A percentile compares a stretch with the other conserved stretches of the same genome.
Conservation (phyloP, 78 protist genomes). For the Andalucia godoyi region DNA sequence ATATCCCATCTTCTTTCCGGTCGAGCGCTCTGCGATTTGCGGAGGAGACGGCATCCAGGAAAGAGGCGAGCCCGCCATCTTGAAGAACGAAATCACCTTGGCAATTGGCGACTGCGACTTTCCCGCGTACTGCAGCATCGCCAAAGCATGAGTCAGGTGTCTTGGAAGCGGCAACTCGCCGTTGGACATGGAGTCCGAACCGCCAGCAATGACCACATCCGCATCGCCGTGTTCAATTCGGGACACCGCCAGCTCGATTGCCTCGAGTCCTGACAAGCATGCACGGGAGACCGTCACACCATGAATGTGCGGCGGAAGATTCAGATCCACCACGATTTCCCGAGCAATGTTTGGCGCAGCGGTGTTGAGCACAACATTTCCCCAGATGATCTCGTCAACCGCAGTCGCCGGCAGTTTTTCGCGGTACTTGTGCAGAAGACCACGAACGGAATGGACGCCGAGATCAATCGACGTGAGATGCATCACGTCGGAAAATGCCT, state of each 20-base stretch:
- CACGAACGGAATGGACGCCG: conserved; percentile 8
- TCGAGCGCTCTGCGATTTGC: conserved; percentile 21
- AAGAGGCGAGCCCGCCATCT: background rate
- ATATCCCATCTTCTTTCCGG: conserved; percentile 35
- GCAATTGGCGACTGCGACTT: background rate
- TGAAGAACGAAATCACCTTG: background rate
- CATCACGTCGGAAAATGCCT: conserved; percentile 21
- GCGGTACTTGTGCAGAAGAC: conserved; percentile 9
- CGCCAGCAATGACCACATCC: conserved; percentile 26
- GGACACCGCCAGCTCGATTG: conserved; percentile 1
- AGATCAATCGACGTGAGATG: conserved; percentile 20
- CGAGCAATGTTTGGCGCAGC: conserved; percentile 32
- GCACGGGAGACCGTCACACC: conserved; percentile 51
- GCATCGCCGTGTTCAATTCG: conserved; percentile 19
- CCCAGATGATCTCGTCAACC: conserved; percentile 30
- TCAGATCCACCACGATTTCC: conserved; percentile 30
- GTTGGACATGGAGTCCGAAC: conserved; percentile 15
- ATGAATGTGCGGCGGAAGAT: conserved; percentile 27
- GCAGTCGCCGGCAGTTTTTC: conserved; percentile 12
- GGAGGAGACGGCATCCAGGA: conserved; percentile 31
- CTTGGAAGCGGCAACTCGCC: conserved; percentile 15
- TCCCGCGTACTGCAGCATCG: background rate
- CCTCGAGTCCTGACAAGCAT: conserved; percentile 80
- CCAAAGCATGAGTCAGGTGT: conserved; percentile 1
- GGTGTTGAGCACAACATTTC: conserved; percentile 25